A percentile compares a stretch with the other conserved stretches of the same genome.
Evolutionary conservation across 140 eudicot species (phyloP).

Genomic region (Senecio squalidus): DNA sequence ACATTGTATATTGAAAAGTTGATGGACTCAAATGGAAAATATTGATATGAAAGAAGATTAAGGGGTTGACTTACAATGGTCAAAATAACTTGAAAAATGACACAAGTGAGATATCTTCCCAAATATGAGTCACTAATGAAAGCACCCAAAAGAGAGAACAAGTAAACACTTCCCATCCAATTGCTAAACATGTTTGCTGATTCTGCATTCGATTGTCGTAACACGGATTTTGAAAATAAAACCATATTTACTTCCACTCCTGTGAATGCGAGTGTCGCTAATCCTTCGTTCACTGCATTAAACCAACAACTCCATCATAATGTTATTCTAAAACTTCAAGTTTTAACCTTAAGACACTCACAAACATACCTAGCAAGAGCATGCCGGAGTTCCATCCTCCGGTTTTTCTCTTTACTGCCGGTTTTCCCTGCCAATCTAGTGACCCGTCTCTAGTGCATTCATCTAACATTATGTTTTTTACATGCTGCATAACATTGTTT

Average conservation of each 20-base stretch:
- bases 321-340: too few relatives aligned
- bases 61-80: conserved; percentile 49
- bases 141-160: conserved; percentile 77
- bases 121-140: conserved; percentile 74
- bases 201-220: conserved; percentile 72
- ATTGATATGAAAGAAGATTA: not conserved
- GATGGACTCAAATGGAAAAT: not conserved
- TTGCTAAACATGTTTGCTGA: conserved; percentile 70
- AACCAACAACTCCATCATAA: conserved; percentile 1
- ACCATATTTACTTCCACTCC: conserved; percentile 87
- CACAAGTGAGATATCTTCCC: conserved; percentile 83
- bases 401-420: conserved; percentile 47
- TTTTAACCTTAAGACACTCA: not conserved
- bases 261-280: conserved; percentile 73
- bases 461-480: conserved; percentile 21
- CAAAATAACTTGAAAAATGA: conserved; percentile 55
- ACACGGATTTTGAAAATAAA: conserved; percentile 55
- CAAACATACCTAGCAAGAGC: conserved; percentile 50
- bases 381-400: conserved; percentile 81
- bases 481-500: conserved; percentile 25
- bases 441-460: conserved; percentile 60
- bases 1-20: not conserved
- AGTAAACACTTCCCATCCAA: conserved; percentile 82
- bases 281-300: conserved; percentile 59
- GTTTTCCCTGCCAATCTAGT: conserved; percentile 44